Evolutionary conservation across 2,329 filamentous ascomycete species (phyloP).

Genomic region (Botryotinia globosa): DNA sequence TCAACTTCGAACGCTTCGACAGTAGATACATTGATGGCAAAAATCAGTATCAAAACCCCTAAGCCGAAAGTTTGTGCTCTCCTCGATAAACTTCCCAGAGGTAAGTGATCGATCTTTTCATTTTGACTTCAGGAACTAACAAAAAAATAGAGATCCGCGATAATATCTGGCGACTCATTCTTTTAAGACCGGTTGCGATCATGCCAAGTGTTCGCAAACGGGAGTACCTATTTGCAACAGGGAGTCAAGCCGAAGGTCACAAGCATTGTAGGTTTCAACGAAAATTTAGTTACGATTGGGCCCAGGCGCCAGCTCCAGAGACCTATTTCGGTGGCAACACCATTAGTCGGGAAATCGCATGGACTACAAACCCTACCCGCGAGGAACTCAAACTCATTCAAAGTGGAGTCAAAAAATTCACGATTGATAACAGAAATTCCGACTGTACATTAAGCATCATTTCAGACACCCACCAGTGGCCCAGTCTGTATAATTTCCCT

Average conservation of each 20-base stretch:
- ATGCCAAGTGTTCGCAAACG: not conserved
- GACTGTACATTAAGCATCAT: too few relatives aligned
- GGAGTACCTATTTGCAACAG: not conserved
- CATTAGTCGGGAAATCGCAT: not conserved
- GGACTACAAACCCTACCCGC: not conserved
- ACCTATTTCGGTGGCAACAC: not conserved
- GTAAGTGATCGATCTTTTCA: not conserved
- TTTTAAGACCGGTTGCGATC: not conserved
- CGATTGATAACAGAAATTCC: too few relatives aligned
- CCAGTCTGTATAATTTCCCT: too few relatives aligned
- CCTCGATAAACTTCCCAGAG: not conserved
- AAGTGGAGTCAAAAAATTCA: not conserved
- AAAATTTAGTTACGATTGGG: not conserved
- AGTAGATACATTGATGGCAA: constrained; percentile 36
- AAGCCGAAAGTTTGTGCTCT: not conserved
- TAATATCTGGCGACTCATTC: not conserved
- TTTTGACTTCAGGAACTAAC: not conserved
- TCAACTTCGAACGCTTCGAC: not conserved
- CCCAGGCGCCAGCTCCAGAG: too few relatives aligned
- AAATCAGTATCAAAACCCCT: not conserved
- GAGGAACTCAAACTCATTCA: not conserved
- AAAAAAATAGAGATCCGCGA: not conserved
- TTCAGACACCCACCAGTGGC: too few relatives aligned
- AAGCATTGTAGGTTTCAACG: not conserved
- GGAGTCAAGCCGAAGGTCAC: not conserved